phyloP scores from a whole-genome alignment of 371 early-diverging fungal genomes.

The Basidiobolus meristosporus region DNA sequence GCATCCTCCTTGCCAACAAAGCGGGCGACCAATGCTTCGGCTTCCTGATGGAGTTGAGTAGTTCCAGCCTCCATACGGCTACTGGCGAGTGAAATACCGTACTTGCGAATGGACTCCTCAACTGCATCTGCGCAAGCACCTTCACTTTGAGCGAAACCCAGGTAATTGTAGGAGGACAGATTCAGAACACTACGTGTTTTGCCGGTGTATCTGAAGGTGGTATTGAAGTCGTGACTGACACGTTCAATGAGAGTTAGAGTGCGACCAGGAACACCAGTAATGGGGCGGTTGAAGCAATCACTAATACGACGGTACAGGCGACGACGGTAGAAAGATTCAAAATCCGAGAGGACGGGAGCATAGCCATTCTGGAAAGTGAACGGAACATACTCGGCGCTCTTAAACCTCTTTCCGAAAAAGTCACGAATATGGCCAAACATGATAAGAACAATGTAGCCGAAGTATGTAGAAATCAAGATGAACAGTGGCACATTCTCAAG shows the following conservation, averaged over 20 bases:
- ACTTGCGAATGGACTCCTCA: slow-evolving; percentile 35
- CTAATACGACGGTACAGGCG: slow-evolving; percentile 86
- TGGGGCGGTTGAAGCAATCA: slow-evolving; percentile 96
- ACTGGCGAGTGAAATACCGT: slow-evolving; percentile 46
- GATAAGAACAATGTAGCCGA: slow-evolving; percentile 87
- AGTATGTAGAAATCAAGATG: slow-evolving; percentile 83
- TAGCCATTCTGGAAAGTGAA: too few relatives aligned
- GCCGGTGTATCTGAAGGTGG: slow-evolving; percentile 74
- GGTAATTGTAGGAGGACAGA: slow-evolving; percentile 97
- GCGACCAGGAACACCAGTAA: slow-evolving; percentile 88
- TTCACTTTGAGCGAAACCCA: slow-evolving; percentile 87
- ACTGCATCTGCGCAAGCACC: slow-evolving; percentile 90
- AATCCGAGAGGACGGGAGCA: slow-evolving; percentile 83
- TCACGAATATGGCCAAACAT: slow-evolving; percentile 84
- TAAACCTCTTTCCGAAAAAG: slow-evolving; percentile 69
- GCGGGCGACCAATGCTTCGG: slow-evolving; percentile 89
- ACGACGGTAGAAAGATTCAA: slow-evolving; percentile 95
- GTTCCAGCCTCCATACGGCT: slow-evolving; percentile 36
- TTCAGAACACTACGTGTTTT: slow-evolving; percentile 68
- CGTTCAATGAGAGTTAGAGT: slow-evolving; percentile 78
- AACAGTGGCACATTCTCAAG: slow-evolving; percentile 4
- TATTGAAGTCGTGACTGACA: slow-evolving; percentile 61
- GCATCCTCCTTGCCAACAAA: slow-evolving; percentile 92
- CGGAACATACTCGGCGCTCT: too few relatives aligned
- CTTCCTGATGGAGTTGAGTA: slow-evolving; percentile 44